Evolutionary conservation across 2,329 filamentous ascomycete genomes (phyloP).

Genomic region (Colletotrichum kahawae): DNA sequence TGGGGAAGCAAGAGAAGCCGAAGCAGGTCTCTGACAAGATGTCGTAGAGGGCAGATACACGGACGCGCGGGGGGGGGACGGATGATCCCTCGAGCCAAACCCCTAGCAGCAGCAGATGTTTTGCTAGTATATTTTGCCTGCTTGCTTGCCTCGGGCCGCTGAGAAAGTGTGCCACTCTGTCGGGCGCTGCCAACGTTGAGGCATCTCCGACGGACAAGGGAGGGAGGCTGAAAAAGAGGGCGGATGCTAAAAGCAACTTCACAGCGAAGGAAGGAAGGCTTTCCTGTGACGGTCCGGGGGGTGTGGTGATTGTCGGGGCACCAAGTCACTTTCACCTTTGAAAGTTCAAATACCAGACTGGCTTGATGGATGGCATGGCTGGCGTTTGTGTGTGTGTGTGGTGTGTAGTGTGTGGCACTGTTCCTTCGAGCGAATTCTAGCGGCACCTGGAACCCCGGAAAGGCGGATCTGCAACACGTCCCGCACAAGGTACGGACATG

Average conservation of each 20-base stretch:
- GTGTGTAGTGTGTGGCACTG: background rate
- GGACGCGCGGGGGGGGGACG: slow-evolving; percentile 5
- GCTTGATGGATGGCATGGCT: background rate
- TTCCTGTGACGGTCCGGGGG: background rate
- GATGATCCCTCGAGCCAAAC: background rate
- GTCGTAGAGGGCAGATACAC: slow-evolving; percentile 31
- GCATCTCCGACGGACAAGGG: background rate
- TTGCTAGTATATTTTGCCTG: too few relatives aligned
- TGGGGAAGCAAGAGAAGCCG: slow-evolving; percentile 38
- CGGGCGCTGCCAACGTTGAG: background rate
- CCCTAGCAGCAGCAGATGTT: background rate
- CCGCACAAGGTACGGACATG: slow-evolving; percentile 13
- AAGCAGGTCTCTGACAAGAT: slow-evolving; percentile 41
- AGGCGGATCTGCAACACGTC: slow-evolving; percentile 17
- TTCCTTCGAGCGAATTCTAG: slow-evolving; percentile 6
- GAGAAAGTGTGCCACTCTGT: background rate
- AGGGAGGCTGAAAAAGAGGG: background rate
- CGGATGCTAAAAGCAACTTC: background rate
- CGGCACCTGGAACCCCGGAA: slow-evolving; percentile 18
- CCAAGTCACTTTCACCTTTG: background rate
- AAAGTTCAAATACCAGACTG: background rate
- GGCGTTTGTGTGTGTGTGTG: background rate
- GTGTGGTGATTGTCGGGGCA: background rate
- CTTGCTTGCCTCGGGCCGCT: background rate
- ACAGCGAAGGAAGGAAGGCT: background rate